phyloP scores from a whole-genome alignment of 148 eudicot genomes.

The Amaranthus hypochondriacus region DNA sequence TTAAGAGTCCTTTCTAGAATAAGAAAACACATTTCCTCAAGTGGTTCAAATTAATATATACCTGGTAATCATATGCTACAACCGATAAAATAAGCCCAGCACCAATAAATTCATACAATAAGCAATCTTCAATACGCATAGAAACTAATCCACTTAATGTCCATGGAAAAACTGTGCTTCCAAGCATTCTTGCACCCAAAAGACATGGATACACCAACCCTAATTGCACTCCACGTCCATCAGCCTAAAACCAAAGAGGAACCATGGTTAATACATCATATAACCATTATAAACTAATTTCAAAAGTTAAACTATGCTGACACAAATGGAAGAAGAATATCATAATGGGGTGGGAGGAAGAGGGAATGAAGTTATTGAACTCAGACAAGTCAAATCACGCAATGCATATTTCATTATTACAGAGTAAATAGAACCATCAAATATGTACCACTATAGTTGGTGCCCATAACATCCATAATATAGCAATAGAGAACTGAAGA shows the following conservation, averaged over 20 bases:
- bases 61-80: slow-evolving; percentile 95
- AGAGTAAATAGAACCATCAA: slow-evolving; percentile 1
- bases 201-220: slow-evolving; percentile 91
- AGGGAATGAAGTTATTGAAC: background rate
- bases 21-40: background rate
- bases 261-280: slow-evolving; percentile 3
- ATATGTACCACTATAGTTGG: slow-evolving; percentile 71
- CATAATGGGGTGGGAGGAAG: background rate
- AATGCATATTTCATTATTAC: background rate
- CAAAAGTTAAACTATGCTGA: background rate
- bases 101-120: slow-evolving; percentile 43
- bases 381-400: background rate
- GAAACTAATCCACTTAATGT: slow-evolving; percentile 48
- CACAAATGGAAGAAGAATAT: no score
- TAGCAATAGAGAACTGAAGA: slow-evolving; percentile 63
- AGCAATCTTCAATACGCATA: slow-evolving; percentile 72
- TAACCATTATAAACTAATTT: background rate
- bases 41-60: slow-evolving; percentile 19
- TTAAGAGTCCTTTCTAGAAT: background rate
- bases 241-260: slow-evolving; percentile 52
- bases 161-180: slow-evolving; percentile 90
- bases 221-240: slow-evolving; percentile 80
- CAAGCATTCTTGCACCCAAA: slow-evolving; percentile 89
- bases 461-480: slow-evolving; percentile 92
- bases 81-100: slow-evolving; percentile 60